Conservation (phyloP, 225 moss, liverwort and hornwort species). For the Rhytidiadelphus loreus region DNA sequence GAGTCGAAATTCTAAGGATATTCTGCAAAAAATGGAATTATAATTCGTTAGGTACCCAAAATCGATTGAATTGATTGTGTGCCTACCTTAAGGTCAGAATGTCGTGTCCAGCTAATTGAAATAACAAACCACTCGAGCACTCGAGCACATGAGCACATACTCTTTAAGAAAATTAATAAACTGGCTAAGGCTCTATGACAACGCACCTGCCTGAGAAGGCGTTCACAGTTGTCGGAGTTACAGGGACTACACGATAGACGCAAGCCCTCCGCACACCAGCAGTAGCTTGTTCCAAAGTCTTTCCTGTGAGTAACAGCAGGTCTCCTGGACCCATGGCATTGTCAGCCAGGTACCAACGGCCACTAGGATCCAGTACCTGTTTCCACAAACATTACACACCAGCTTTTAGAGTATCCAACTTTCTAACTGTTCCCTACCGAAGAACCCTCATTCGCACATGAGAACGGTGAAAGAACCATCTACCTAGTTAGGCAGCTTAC, state of each 20-base stretch:
- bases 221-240: slow-evolving; percentile 34
- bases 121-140: not conserved
- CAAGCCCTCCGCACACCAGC: slow-evolving; percentile 63
- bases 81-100: not conserved
- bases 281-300: slow-evolving; percentile 71
- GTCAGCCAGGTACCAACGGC: slow-evolving; percentile 88
- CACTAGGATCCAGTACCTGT: slow-evolving; percentile 82
- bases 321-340: slow-evolving; percentile 68
- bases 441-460: not conserved
- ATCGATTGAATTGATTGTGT: not conserved
- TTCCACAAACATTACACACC: slow-evolving; percentile 15
- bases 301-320: slow-evolving; percentile 69
- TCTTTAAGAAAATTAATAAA: not conserved
- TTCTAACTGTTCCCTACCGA: not conserved
- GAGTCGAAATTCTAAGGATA: slow-evolving; percentile 80
- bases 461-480: not conserved
- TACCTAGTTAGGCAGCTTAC: not conserved
- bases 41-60: not conserved
- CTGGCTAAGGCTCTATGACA: not conserved
- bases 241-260: slow-evolving; percentile 59
- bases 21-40: slow-evolving; percentile 30
- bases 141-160: not conserved
- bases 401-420: not conserved
- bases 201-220: slow-evolving; percentile 60
- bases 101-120: not conserved